A percentile compares a stretch with the other conserved stretches of the same genome.
These are phyloP conservation scores for Neurospora sp. DNA, from an alignment of 495 filamentous ascomycete genomes.

Conservation along the genomic window DNA sequence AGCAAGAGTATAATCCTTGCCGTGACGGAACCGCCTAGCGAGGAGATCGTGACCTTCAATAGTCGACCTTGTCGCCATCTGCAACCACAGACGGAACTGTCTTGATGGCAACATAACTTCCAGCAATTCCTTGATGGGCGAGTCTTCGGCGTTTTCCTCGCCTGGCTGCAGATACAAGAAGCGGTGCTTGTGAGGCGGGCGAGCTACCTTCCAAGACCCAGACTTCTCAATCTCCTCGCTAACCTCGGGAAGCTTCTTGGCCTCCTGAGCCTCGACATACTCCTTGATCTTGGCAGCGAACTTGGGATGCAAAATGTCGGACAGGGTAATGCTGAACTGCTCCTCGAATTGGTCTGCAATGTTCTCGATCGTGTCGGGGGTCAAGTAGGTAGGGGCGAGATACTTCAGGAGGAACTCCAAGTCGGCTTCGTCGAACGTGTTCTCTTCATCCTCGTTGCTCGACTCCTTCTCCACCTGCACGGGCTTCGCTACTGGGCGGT, in stretches of 20 bases:
- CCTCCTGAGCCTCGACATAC: conserved; percentile 59
- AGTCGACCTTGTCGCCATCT: conserved; percentile 60
- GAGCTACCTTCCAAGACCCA: conserved; percentile 60
- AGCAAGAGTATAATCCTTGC: conserved; percentile 85
- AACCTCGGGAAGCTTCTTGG: conserved; percentile 30
- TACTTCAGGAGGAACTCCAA: conserved; percentile 82
- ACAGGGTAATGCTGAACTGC: conserved; percentile 70
- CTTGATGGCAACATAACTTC: conserved; percentile 68
- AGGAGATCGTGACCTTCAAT: conserved; percentile 60
- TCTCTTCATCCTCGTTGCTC: conserved; percentile 29
- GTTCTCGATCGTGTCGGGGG: conserved; percentile 80
- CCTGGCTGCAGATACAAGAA: conserved; percentile 67
- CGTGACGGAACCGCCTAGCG: conserved; percentile 74
- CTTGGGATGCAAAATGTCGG: conserved; percentile 64
- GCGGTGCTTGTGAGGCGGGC: conserved; percentile 90
- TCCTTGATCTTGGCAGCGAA: conserved; percentile 58
- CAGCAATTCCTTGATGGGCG: conserved; percentile 66
- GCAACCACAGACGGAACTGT: conserved; percentile 87
- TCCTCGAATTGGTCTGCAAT: conserved; percentile 69
- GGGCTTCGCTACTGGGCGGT: conserved; percentile 60
- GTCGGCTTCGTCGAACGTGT: conserved; percentile 55
- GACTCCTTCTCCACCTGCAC: conserved; percentile 39
- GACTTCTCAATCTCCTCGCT: conserved; percentile 48
- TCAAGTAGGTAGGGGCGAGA: conserved; percentile 83
- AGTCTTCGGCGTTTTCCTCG: conserved; percentile 17